Evolutionary conservation across 1,139 yeast species (phyloP), one percentile per base, ranked within the genome.

Genomic region (Nakaseomyces delphensis): DNA sequence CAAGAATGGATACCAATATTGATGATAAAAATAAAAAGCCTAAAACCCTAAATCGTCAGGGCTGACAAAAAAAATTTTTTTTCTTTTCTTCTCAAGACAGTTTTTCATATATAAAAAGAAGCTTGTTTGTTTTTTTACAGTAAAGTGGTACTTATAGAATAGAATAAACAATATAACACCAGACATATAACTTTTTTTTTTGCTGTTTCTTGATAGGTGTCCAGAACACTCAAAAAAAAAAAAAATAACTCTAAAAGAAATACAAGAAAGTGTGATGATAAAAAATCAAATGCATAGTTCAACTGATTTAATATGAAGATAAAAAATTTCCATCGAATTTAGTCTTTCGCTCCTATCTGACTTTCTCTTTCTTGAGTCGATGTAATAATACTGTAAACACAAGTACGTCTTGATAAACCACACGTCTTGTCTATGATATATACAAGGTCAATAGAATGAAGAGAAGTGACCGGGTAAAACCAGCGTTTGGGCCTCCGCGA

Each of bases 271-370:
- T 29, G 45, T 55, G 60, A 57, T 58, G 63, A 58, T 56, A 51
- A 45, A 43, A 42, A 36, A 43, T 46, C 45, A 52, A 48, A 55
- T 57, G 64, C 64, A 60, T 60, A 60, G 64, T 60, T 60, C 64
- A 60, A 58, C 64, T 59, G 64, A 60, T 50, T 49, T 50, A 43
- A 45, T 38, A 29, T 35, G 61, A 57, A 54, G 60, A 55, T 43
- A 57, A 53, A n/a, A 54, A 59, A 49, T 45, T 45, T 46, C 56
- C 63, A 60, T 58, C 60, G 61, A 58, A 53, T 49, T 56, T 60
- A 59, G 64, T 60, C 64, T 60, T 60, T 60, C 61, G 64, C 64
- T 60, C 64, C 64, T 60, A 60, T 60, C 62, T 18, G 70, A 73
- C 25, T 36, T 36, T 28, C 31, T 28, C 29, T 11, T 8, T 27